phyloP scores from a whole-genome alignment of 257 asterid species.

The Nicotiana tomentosiformis region DNA sequence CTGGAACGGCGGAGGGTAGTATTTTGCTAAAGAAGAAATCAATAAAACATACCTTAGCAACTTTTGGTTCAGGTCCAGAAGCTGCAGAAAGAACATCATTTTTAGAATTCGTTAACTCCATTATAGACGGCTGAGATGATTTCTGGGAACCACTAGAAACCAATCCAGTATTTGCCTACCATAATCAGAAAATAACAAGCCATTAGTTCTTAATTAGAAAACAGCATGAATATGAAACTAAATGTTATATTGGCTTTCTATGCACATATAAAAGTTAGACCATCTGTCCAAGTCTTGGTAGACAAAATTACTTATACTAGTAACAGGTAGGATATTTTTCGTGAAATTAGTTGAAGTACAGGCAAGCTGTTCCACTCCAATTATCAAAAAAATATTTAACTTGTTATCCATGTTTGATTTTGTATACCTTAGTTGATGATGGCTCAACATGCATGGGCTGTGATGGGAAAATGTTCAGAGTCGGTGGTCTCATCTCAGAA shows the following conservation, averaged over 20 bases:
- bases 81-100: constrained; percentile 26
- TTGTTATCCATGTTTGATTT: neutral
- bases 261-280: neutral
- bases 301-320: no score
- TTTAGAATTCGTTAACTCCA: constrained; percentile 59
- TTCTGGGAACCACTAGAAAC: constrained; percentile 56
- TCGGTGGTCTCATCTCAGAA: constrained; percentile 65
- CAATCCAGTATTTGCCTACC: constrained; percentile 54
- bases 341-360: no score
- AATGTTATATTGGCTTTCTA: neutral
- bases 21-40: no score
- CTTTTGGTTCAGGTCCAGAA: constrained; percentile 52
- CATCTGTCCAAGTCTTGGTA: no score
- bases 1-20: no score
- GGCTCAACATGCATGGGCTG: constrained; percentile 95
- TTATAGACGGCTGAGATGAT: constrained; percentile 71
- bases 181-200: constrained; percentile 30
- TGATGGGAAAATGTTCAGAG: constrained; percentile 90
- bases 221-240: neutral
- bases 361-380: no score
- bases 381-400: neutral
- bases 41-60: constrained; percentile 48
- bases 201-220: neutral
- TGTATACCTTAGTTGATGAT: constrained; percentile 46
- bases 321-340: no score